Evolutionary conservation across 163 green algal species (phyloP), one percentile per base, ranked within the genome.

Genomic region (Prototheca cutis): DNA sequence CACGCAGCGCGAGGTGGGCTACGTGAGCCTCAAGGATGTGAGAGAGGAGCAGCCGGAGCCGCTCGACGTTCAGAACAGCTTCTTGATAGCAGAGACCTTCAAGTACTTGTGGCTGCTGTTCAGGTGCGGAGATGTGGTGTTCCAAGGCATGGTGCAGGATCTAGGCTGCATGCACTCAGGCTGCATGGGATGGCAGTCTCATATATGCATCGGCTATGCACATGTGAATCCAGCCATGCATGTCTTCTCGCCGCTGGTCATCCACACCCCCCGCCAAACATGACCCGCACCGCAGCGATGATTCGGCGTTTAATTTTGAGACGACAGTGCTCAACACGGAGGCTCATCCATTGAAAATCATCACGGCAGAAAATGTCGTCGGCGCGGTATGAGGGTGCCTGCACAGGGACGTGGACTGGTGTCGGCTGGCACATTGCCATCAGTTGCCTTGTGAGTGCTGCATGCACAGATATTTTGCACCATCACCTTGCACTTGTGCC

Each of bases 61-160:
- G 57, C 54, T 81, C 48, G 73, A 85, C 59, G 67, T 49, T 7
- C 72, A 79, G 77, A 63, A 87, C 63, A 75, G 53, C 59, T 88
- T 82, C 63, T 87, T 79, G 60, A 61, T 86, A 31, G 78, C 80
- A 5, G 79, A 86, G 53, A 83, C 74, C 0, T 49, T 86, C 34
- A 88, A 88, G 59, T 88, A 88, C 49, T 47, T 81, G 6, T 88
- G 67, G 48, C 65, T 88, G 18, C 63, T 88, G 21, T 87, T 83
- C 54, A 67, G 58, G 63, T 70, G 63, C 1, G 10, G 42, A 23
- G 42, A n/a, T n/a, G n/a, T n/a, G n/a, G n/a, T n/a, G n/a, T n/a
- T n/a, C n/a, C n/a, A n/a, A n/a, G n/a, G n/a, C n/a, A n/a, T n/a
- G n/a, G n/a, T n/a, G n/a, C n/a, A n/a, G n/a, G n/a, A n/a, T n/a